Evolutionary conservation across 257 asterid genomes (phyloP), one percentile per base, ranked within the genome.

Genomic region (Solanum virginianum): DNA sequence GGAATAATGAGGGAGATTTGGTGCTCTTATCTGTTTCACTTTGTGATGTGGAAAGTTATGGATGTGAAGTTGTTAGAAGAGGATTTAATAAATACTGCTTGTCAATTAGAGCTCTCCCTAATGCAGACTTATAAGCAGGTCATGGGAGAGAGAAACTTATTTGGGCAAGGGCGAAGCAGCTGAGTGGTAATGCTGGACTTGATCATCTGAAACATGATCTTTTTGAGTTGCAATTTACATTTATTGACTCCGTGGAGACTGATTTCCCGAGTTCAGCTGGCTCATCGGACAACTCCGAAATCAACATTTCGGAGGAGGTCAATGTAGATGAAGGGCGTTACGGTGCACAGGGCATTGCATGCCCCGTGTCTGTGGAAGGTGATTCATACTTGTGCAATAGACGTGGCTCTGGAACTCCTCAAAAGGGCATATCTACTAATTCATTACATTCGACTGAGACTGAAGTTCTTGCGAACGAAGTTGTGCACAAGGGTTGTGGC

Each of bases 21-120:
- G 88, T 72, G 88, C 80, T 59, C 86, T 72, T 86, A 81, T 83
- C 56, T 86, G 56, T 70, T 82, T 86, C 66, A 85, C 86, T 86
- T 86, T 82, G 86, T 82, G 86, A 71, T 57, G 59, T 86, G 88
- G 88, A 86, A 86, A 81, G 84, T 71, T 75, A 86, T 49, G 84
- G 88, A 86, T 32, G 83, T 63, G 36, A 59, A 72, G 47, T 60
- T 55, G 53, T 22, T 86, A 20, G 88, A 86, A 68, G 85, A 82
- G 65, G 84, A 86, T 82, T 82, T 86, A 66, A 85, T 82, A 15
- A 71, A 15, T 60, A 84, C 88, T 49, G 84, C 88, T 57, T 72
- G 86, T 60, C 70, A 86, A 60, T 84, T 86, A 70, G 88, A 86
- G 83, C 26, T 63, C 77, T 86, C 83, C 49, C 56, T 77, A 80